Percentiles rank a stretch among this genome's conserved stretches.
These are phyloP conservation scores for Sutorius australiensis DNA, from an alignment of 768 basidiomycete genomes.

Conservation along the genomic window DNA sequence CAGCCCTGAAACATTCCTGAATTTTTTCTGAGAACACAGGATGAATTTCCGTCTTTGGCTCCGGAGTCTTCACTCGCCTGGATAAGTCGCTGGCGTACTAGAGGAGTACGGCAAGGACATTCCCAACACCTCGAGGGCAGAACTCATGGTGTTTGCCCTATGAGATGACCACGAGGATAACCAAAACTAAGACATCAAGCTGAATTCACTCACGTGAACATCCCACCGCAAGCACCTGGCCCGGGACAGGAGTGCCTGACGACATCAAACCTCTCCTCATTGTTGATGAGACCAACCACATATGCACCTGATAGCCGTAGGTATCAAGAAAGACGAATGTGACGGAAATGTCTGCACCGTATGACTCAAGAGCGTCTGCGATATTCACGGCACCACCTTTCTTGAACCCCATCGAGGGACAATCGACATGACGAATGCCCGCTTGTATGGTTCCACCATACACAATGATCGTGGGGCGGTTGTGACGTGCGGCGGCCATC, in stretches of 20 bases:
- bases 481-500: conserved; percentile 83
- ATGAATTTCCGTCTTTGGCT: not conserved
- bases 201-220: conserved; percentile 62
- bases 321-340: not conserved
- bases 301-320: conserved; percentile 57
- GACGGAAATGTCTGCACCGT: conserved; percentile 41
- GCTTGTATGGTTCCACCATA: conserved; percentile 84
- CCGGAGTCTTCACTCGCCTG: conserved; percentile 39
- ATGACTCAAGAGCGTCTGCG: conserved; percentile 81
- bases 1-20: conserved; percentile 79
- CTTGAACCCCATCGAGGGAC: conserved; percentile 70
- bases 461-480: conserved; percentile 82
- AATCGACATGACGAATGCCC: conserved; percentile 74
- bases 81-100: conserved; percentile 69
- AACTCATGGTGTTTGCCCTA: conserved; percentile 86
- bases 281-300: conserved; percentile 69
- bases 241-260: conserved; percentile 84
- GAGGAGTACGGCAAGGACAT: conserved; percentile 81
- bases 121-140: conserved; percentile 77
- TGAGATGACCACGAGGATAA: not conserved
- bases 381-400: conserved; percentile 84
- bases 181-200: not conserved
- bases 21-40: conserved; percentile 53
- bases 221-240: conserved; percentile 81
- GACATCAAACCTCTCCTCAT: conserved; percentile 80